Conservation (phyloP, 129 eudicot species). For the Centaurea solstitialis region DNA sequence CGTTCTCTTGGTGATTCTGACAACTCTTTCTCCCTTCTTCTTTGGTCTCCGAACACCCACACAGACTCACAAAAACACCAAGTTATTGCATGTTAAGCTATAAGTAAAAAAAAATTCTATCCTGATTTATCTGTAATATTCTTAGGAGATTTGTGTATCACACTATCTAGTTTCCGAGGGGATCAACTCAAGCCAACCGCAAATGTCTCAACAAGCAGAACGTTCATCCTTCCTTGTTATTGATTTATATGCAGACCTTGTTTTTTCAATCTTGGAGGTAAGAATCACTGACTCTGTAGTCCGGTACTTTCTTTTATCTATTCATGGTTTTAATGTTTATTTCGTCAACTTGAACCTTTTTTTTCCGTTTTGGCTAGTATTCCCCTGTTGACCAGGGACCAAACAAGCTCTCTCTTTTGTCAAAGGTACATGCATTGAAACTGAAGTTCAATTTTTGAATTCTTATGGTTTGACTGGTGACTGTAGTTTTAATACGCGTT, state of each 20-base stretch:
- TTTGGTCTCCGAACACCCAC: not conserved
- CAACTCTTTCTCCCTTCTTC: not conserved
- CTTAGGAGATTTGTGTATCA: slow-evolving; percentile 66
- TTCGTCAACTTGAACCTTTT: slow-evolving; percentile 1
- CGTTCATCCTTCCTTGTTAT: slow-evolving; percentile 60
- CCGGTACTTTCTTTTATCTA: not conserved
- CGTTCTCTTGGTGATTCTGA: slow-evolving; percentile 46
- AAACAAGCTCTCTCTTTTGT: slow-evolving; percentile 52
- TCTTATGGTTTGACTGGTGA: not conserved
- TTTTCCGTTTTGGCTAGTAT: slow-evolving; percentile 42
- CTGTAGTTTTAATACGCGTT: not conserved
- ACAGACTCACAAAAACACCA: not conserved
- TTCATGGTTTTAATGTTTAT: not conserved
- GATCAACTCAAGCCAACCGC: slow-evolving; percentile 35
- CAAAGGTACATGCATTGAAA: slow-evolving; percentile 45
- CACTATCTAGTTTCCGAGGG: slow-evolving; percentile 50
- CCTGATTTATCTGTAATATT: not conserved
- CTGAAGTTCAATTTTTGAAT: not conserved
- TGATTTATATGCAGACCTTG: slow-evolving; percentile 66
- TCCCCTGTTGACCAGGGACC: slow-evolving; percentile 59
- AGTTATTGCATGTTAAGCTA: not conserved
- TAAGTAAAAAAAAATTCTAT: not conserved
- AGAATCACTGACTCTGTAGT: not conserved
- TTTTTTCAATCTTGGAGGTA: slow-evolving; percentile 71
- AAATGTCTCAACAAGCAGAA: slow-evolving; percentile 43